Percentiles rank a stretch among this genome's conserved stretches.
Conservation (phyloP, 768 basidiomycete species). For the Psilocybe cubensis region DNA sequence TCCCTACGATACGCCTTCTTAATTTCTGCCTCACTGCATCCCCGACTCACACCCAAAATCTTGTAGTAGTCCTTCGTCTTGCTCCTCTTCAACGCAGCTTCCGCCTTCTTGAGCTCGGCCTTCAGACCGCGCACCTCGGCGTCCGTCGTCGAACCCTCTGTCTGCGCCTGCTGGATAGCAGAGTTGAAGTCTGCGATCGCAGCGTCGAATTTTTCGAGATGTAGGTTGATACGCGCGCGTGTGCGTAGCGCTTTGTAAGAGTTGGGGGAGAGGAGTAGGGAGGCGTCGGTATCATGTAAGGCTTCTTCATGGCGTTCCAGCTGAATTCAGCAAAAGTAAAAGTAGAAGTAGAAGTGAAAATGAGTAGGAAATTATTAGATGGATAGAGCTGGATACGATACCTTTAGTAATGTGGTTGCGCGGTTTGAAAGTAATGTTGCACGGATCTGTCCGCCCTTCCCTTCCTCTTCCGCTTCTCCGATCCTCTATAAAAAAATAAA, state of each 20-base stretch:
- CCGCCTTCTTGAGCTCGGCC: conserved; percentile 77
- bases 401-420: conserved; percentile 81
- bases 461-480: conserved; percentile 70
- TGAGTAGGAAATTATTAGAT: too few species aligned
- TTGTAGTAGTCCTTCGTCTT: conserved; percentile 93
- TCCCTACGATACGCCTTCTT: conserved; percentile 92
- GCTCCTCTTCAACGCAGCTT: conserved; percentile 80
- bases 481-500: conserved; percentile 49
- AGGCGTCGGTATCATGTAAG: conserved; percentile 69
- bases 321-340: conserved; percentile 37
- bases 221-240: conserved; percentile 76
- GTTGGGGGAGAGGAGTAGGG: conserved; percentile 60
- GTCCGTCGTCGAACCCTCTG: conserved; percentile 59
- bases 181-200: conserved; percentile 77
- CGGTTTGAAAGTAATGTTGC: conserved; percentile 83
- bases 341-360: neutral
- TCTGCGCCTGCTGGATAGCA: conserved; percentile 74
- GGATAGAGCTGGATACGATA: conserved; percentile 23
- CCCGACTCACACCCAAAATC: conserved; percentile 65
- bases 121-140: conserved; percentile 65
- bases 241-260: conserved; percentile 90
- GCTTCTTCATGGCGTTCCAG: conserved; percentile 70
- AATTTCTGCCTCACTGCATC: conserved; percentile 72
- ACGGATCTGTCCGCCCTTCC: conserved; percentile 78
- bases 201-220: conserved; percentile 74